Percentiles rank a stretch among this genome's conserved stretches.
phyloP scores from a whole-genome alignment of 2,329 filamentous ascomycete species.

The Xylariales sp. region DNA sequence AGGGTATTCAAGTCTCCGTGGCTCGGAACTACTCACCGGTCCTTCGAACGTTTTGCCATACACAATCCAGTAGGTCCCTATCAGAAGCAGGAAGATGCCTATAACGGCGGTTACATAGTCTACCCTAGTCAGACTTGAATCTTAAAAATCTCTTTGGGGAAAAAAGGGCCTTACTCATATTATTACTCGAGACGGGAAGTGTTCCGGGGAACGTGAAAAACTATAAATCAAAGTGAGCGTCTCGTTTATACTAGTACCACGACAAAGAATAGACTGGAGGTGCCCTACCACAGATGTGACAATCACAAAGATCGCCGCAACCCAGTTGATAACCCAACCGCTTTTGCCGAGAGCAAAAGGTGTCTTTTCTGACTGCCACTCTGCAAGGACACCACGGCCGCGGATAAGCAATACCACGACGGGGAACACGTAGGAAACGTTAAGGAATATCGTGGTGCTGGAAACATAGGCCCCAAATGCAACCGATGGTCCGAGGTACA shows the following conservation, averaged over 20 bases:
- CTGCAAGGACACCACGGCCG: constrained; percentile 49
- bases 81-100: constrained; percentile 50
- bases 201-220: constrained; percentile 51
- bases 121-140: constrained; percentile 33
- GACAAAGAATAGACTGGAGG: not conserved
- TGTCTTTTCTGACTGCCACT: constrained; percentile 44
- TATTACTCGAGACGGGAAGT: constrained; percentile 47
- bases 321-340: constrained; percentile 50
- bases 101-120: constrained; percentile 54
- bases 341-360: constrained; percentile 49
- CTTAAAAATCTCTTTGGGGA: not conserved
- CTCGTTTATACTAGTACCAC: not conserved
- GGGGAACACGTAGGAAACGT: constrained; percentile 59
- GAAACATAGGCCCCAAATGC: constrained; percentile 61
- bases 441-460: constrained; percentile 59
- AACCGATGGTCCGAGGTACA: constrained; percentile 59
- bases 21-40: constrained; percentile 41
- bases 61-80: constrained; percentile 45
- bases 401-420: constrained; percentile 54
- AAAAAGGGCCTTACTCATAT: constrained; percentile 47
- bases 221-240: constrained; percentile 34
- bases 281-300: constrained; percentile 52
- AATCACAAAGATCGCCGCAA: constrained; percentile 53
- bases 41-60: constrained; percentile 47
- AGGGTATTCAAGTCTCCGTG: not conserved